Base-by-base conservation (phyloP, 2,329 filamentous ascomycete species). In the Amauroascus niger region DNA sequence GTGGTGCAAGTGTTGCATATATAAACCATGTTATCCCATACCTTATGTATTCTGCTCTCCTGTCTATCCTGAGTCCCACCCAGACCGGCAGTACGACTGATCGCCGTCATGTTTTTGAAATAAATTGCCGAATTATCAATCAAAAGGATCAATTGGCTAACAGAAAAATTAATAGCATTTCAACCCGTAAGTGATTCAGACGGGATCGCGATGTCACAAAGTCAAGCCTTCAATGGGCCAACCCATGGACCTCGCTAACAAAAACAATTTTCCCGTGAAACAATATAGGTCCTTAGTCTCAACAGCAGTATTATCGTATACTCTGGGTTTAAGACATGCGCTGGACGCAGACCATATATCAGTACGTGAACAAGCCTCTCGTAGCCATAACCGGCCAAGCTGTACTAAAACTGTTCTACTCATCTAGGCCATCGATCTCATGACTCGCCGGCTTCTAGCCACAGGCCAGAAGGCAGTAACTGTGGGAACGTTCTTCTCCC, bases 291-390 rank as follows among this genome's bases (percentile, higher is more conserved):
- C 76, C 0, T 78, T 96, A 58, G 81, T 90, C 48, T 86, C 86
- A 1, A 84, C 89, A 2, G 88, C 89, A 1, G 82, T 90, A 1
- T 79, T 97, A 0, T 84, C 90, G 24, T 97, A 94, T 69, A 88
- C 88, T 0, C 79, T 97, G 9, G 91, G 91, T 2, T 79, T 97
- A 11, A 85, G 91, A 40, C 91, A 97, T 74, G 91, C 91, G n/a
- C 81, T 97, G 43, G 93, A 97, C 65, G 93, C 91, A n/a, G 91
- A 97, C 70, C 93, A 97, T 65, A 87, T 87, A 59, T 82, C 81
- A 39, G 76, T 78, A 68, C 39, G 63, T 54, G 30, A 14, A 28
- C 9, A n/a, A 2, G 14, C 44, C 20, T 45, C 44, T 44, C 18
- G 20, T 1, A 22, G 18, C 22, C 16, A 3, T 13, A 45, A 49